phyloP scores from a whole-genome alignment of 2,329 filamentous ascomycete genomes.

The Aspergillus fischeri region DNA sequence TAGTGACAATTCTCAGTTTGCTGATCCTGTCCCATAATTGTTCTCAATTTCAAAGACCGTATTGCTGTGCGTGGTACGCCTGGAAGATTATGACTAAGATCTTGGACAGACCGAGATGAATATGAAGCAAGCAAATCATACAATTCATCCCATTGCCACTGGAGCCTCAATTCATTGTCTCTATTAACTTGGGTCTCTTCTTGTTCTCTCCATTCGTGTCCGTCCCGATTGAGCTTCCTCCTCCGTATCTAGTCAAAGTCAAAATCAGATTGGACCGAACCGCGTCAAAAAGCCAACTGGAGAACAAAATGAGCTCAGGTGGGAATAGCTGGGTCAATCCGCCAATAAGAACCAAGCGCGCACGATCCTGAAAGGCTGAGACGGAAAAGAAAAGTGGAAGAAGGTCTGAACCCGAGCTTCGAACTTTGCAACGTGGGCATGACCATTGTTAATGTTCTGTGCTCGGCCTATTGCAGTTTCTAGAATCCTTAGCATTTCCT shows the following conservation, averaged over 20 bases:
- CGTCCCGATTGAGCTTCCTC: too few relatives aligned
- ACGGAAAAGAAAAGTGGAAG: not conserved
- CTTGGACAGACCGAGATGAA: too few relatives aligned
- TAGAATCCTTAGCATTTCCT: constrained; percentile 8
- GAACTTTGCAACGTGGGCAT: constrained; percentile 5
- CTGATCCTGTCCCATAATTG: not conserved
- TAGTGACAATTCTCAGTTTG: not conserved
- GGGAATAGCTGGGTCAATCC: not conserved
- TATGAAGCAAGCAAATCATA: not conserved
- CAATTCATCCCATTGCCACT: not conserved
- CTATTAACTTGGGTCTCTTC: not conserved
- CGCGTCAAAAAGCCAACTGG: not conserved
- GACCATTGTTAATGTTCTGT: not conserved
- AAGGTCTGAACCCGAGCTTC: constrained; percentile 3
- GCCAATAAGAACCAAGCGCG: not conserved
- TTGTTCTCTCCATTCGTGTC: not conserved
- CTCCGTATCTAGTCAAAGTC: not conserved
- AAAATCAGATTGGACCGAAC: not conserved
- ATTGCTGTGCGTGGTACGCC: not conserved
- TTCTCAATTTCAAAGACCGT: not conserved
- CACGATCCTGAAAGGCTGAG: not conserved
- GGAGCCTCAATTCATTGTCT: not conserved
- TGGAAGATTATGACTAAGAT: not conserved
- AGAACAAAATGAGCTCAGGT: not conserved
- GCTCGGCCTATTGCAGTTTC: constrained; percentile 1